Conservation (phyloP, 2,329 filamentous ascomycete genomes). For the Ophiocordyceps camponoti-leonardi region DNA sequence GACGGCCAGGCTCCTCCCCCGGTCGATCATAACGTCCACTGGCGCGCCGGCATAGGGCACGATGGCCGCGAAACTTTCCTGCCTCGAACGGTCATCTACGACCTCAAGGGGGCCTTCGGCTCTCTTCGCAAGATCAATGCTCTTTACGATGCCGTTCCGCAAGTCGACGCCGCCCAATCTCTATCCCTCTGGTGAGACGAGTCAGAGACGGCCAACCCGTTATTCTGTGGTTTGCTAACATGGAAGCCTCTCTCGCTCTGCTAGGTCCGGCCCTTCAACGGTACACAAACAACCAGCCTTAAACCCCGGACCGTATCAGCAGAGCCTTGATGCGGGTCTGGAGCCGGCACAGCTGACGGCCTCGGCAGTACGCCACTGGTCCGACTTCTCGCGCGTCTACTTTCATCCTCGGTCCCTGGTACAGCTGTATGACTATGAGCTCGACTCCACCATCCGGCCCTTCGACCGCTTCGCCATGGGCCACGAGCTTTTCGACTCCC, state of each 20-base stretch:
- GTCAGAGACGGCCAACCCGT: neutral
- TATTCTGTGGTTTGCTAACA: neutral
- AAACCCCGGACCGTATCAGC: slow-evolving; percentile 57
- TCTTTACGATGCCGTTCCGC: slow-evolving; percentile 47
- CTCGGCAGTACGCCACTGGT: slow-evolving; percentile 81
- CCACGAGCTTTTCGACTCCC: slow-evolving; percentile 53
- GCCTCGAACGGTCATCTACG: slow-evolving; percentile 82
- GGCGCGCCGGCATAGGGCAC: slow-evolving; percentile 63
- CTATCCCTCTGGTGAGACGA: slow-evolving; percentile 8
- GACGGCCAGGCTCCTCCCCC: slow-evolving; percentile 16
- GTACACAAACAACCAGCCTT: slow-evolving; percentile 55
- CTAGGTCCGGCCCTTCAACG: slow-evolving; percentile 48
- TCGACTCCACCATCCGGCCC: slow-evolving; percentile 63
- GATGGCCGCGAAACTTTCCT: slow-evolving; percentile 86
- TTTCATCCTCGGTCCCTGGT: slow-evolving; percentile 80
- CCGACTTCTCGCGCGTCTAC: slow-evolving; percentile 84
- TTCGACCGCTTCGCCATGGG: slow-evolving; percentile 85
- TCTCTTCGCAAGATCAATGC: slow-evolving; percentile 76
- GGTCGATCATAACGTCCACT: slow-evolving; percentile 52
- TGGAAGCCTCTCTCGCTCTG: neutral
- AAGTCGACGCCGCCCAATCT: slow-evolving; percentile 10
- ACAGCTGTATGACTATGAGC: slow-evolving; percentile 74
- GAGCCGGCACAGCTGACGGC: slow-evolving; percentile 48
- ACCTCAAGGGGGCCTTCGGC: slow-evolving; percentile 86
- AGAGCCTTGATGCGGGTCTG: slow-evolving; percentile 56